These are phyloP conservation scores for Knufia petricola DNA, from an alignment of 2,329 filamentous ascomycete genomes.

Conservation along the genomic window DNA sequence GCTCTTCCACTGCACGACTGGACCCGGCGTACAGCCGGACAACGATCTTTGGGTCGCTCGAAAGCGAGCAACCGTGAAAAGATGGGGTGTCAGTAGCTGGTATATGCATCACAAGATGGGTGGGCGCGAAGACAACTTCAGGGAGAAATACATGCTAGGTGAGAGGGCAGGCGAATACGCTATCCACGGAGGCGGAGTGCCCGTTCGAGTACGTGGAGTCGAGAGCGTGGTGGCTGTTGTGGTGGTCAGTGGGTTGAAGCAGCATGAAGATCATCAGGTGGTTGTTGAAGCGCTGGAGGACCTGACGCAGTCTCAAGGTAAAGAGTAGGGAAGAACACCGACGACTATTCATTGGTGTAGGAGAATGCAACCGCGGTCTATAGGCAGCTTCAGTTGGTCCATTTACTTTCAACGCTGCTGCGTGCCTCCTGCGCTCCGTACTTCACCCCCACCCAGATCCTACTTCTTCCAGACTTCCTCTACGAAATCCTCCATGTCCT, in stretches of 20 bases:
- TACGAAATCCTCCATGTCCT: slow-evolving; percentile 33
- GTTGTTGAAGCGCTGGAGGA: slow-evolving; percentile 60
- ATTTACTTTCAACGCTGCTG: too few relatives aligned
- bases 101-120: slow-evolving; percentile 58
- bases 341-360: too few relatives aligned
- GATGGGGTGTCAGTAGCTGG: slow-evolving; percentile 63
- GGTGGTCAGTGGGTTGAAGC: slow-evolving; percentile 65
- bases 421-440: too few relatives aligned
- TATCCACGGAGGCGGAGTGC: slow-evolving; percentile 68
- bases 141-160: slow-evolving; percentile 54
- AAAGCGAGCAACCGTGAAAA: slow-evolving; percentile 62
- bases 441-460: not conserved
- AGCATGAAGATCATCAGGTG: slow-evolving; percentile 67
- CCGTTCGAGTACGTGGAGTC: slow-evolving; percentile 59
- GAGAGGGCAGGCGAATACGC: slow-evolving; percentile 53
- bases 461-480: slow-evolving; percentile 13
- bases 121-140: slow-evolving; percentile 56
- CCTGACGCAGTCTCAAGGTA: too few relatives aligned
- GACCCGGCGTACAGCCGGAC: slow-evolving; percentile 59
- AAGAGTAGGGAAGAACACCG: too few relatives aligned
- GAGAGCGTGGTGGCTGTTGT: slow-evolving; percentile 67
- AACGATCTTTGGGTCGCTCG: slow-evolving; percentile 61
- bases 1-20: slow-evolving; percentile 61
- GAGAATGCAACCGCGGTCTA: too few relatives aligned
- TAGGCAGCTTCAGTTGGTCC: too few relatives aligned